Evolutionary conservation across 2,329 filamentous ascomycete species (phyloP), one percentile per base, ranked within the genome.

Genomic region (Orbilia ellipsospora): DNA sequence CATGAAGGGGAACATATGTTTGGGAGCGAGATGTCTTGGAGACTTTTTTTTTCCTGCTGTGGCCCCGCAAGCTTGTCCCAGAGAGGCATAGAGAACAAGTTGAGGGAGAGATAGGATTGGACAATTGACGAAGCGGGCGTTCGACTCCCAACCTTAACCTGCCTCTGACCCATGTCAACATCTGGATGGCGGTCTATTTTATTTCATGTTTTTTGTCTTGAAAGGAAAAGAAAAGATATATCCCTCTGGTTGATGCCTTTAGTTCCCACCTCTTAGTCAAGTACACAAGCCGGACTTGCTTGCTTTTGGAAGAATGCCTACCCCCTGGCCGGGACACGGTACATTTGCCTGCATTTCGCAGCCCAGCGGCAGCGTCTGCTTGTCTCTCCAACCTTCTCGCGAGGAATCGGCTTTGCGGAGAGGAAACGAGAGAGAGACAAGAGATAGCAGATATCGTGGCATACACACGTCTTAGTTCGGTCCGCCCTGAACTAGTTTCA

Each of bases 21-120:
- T 70, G 66, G 66, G 64, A 68, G 56, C 61, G 62, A 67, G 57
- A 74, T 74, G 70, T 74, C 70, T 74, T 67, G 59, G 70, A 63
- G 70, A 54, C 28, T 50, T 70, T 60, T 61, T 23, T 50, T 70
- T 60, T 61, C 15, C 31, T 36, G 31, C 31, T 63, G 51, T 51
- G 60, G 66, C 66, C 66, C 66, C 66, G 57, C 66, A 69, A 40
- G 51, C 52, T 42, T 18, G 18, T 40, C 44, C 42, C 26, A 26
- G 26, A 50, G 57, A 50, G 42, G 44, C 13, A 48, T 50, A 54
- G 40, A 57, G 16, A 57, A 56, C 40, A 36, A 6, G 44, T 3
- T 28, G 63, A 74, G 63, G 57, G 57, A 50, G 40, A 48, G 28
- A 51, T 73, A 36, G 61, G 70, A 74, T 74, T 74, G 52, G 70